Percentiles rank a stretch among this genome's conserved stretches.
phyloP scores from a whole-genome alignment of 768 basidiomycete species.

The Tephrocybe rancida region DNA sequence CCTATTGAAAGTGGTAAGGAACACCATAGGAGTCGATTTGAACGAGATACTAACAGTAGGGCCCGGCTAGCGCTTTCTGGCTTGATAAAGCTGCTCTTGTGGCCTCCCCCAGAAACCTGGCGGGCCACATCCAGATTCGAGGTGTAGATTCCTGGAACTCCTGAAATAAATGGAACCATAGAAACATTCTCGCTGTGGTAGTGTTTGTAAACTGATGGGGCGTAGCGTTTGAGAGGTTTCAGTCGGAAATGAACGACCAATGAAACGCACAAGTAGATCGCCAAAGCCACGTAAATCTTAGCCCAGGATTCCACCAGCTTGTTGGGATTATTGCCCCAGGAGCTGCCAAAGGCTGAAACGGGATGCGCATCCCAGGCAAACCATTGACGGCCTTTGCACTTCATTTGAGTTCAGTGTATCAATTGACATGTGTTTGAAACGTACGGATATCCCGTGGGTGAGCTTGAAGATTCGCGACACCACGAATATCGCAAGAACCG shows the following conservation, averaged over 20 bases:
- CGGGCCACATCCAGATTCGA: slow-evolving; percentile 49
- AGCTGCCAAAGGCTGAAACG: slow-evolving; percentile 40
- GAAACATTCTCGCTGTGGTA: slow-evolving; percentile 42
- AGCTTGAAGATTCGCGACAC: slow-evolving; percentile 34
- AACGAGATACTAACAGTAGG: slow-evolving; percentile 33
- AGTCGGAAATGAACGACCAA: background rate
- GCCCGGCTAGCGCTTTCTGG: slow-evolving; percentile 31
- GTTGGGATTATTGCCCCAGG: slow-evolving; percentile 40
- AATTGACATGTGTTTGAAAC: slow-evolving; percentile 1
- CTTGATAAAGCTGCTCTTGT: slow-evolving; percentile 42
- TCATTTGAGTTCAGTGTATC: background rate
- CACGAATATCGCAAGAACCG: slow-evolving; percentile 25
- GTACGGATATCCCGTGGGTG: slow-evolving; percentile 31
- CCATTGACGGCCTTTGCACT: slow-evolving; percentile 32
- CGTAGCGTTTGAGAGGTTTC: background rate
- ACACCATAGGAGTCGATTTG: background rate
- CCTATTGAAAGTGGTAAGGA: slow-evolving; percentile 26
- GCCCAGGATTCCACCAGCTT: slow-evolving; percentile 45
- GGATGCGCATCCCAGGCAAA: slow-evolving; percentile 40
- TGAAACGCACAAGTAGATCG: slow-evolving; percentile 31
- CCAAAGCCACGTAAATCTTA: slow-evolving; percentile 37
- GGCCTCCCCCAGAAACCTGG: slow-evolving; percentile 42
- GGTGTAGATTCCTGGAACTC: slow-evolving; percentile 39
- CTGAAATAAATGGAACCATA: slow-evolving; percentile 39
- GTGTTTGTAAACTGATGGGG: slow-evolving; percentile 32